Conservation (phyloP, 805 yeast genomes). For the Priceomyces castillae region DNA sequence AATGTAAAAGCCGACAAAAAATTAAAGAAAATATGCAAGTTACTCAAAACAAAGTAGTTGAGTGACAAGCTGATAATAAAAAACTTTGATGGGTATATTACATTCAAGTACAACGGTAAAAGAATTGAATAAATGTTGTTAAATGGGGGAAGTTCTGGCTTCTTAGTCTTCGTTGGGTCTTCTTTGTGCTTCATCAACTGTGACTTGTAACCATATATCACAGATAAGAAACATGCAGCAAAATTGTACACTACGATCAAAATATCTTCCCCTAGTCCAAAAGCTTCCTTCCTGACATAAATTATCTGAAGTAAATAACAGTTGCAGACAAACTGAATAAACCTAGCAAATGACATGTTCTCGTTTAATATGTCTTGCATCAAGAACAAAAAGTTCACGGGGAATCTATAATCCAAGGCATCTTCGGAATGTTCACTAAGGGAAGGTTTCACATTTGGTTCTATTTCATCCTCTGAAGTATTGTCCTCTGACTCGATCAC, state of each 20-base stretch:
- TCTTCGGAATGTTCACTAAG: slow-evolving; percentile 9
- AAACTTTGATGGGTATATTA: slow-evolving; percentile 21
- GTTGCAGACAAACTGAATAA: slow-evolving; percentile 31
- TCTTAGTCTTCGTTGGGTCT: slow-evolving; percentile 9
- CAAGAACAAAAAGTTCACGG: slow-evolving; percentile 25
- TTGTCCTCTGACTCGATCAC: neutral
- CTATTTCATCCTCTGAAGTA: neutral
- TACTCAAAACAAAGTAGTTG: slow-evolving; percentile 33
- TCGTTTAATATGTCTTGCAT: slow-evolving; percentile 40
- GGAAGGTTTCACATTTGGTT: neutral
- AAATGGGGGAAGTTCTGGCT: slow-evolving; percentile 36
- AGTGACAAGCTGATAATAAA: slow-evolving; percentile 32
- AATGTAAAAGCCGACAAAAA: slow-evolving; percentile 28
- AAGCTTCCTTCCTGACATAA: slow-evolving; percentile 21
- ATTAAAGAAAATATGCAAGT: slow-evolving; percentile 28
- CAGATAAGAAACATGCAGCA: slow-evolving; percentile 30
- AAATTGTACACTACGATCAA: slow-evolving; percentile 32
- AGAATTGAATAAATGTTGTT: slow-evolving; percentile 33
- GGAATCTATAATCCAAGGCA: slow-evolving; percentile 17
- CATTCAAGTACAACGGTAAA: slow-evolving; percentile 27
- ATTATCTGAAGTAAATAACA: slow-evolving; percentile 29
- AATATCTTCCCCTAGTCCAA: slow-evolving; percentile 13
- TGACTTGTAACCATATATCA: slow-evolving; percentile 25
- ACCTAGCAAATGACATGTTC: slow-evolving; percentile 26
- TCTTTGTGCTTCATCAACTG: slow-evolving; percentile 13